These are phyloP conservation scores for Vitis cinerea DNA, from an alignment of 164 flowering plant genomes.

Conservation along the genomic window DNA sequence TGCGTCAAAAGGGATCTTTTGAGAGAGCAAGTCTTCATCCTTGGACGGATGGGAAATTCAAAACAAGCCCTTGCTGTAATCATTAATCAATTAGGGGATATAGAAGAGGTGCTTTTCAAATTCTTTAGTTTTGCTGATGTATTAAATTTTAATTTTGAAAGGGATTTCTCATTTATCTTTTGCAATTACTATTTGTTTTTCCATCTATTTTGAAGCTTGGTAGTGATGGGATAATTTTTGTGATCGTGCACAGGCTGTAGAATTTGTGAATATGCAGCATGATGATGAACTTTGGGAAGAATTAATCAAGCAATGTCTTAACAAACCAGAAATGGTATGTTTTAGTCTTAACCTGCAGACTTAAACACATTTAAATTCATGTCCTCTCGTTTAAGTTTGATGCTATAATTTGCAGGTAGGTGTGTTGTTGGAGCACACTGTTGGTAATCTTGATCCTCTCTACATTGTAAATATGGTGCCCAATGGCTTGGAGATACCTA, in stretches of 20 bases:
- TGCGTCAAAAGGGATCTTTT: constrained; percentile 70
- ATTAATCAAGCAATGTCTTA: constrained; percentile 76
- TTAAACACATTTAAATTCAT: too few species aligned
- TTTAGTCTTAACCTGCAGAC: neutral
- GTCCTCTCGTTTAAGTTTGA: neutral
- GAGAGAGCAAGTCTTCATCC: constrained; percentile 90
- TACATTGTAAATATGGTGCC: constrained; percentile 93
- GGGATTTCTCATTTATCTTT: neutral
- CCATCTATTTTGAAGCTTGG: constrained; percentile 2
- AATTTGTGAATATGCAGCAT: constrained; percentile 87
- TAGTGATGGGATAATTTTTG: constrained; percentile 5
- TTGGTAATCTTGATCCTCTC: constrained; percentile 96
- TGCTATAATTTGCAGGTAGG: constrained; percentile 65
- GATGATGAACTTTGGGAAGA: constrained; percentile 99
- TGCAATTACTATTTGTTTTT: neutral
- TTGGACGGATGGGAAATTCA: constrained; percentile 96
- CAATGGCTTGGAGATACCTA: constrained; percentile 86
- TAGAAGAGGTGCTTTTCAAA: constrained; percentile 64
- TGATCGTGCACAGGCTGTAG: constrained; percentile 72
- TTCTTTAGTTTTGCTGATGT: neutral
- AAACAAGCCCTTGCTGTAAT: constrained; percentile 87
- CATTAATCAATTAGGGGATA: constrained; percentile 86
- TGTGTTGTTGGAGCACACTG: constrained; percentile 91
- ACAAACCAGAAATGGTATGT: constrained; percentile 93
- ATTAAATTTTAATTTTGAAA: neutral